These are phyloP conservation scores for Citrus cavaleriei DNA, from an alignment of 345 rosid genomes.

Conservation along the genomic window DNA sequence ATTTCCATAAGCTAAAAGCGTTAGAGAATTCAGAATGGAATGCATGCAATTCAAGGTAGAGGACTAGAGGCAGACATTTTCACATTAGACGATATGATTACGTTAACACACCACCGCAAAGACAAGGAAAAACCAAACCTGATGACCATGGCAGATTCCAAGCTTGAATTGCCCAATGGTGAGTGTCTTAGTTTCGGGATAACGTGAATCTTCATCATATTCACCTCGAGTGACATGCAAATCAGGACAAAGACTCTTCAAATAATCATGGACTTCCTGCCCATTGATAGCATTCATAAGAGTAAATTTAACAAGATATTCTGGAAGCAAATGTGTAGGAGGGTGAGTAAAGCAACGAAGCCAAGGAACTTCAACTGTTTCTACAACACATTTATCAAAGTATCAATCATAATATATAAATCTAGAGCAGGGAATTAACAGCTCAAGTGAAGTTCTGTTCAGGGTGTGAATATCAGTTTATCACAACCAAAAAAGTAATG, in stretches of 20 bases:
- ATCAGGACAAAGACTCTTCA: constrained; percentile 37
- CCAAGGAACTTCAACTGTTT: neutral
- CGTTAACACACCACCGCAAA: neutral
- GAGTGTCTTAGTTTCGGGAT: constrained; percentile 37
- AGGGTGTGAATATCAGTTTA: neutral
- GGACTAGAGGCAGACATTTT: neutral
- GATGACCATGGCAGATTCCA: constrained; percentile 43
- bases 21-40: neutral
- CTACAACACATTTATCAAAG: neutral
- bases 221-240: constrained; percentile 38
- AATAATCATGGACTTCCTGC: constrained; percentile 43
- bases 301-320: neutral
- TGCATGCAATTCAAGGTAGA: neutral
- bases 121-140: constrained; percentile 28
- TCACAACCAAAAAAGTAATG: neutral
- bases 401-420: neutral
- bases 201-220: constrained; percentile 34
- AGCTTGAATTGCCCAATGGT: constrained; percentile 41
- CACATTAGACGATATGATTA: neutral
- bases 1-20: neutral
- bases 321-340: neutral
- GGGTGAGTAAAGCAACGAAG: neutral
- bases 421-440: neutral
- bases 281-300: neutral
- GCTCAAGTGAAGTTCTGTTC: neutral